Evolutionary conservation across 1,284 basidiomycete genomes (phyloP).

Genomic region (Irpex sp.): DNA sequence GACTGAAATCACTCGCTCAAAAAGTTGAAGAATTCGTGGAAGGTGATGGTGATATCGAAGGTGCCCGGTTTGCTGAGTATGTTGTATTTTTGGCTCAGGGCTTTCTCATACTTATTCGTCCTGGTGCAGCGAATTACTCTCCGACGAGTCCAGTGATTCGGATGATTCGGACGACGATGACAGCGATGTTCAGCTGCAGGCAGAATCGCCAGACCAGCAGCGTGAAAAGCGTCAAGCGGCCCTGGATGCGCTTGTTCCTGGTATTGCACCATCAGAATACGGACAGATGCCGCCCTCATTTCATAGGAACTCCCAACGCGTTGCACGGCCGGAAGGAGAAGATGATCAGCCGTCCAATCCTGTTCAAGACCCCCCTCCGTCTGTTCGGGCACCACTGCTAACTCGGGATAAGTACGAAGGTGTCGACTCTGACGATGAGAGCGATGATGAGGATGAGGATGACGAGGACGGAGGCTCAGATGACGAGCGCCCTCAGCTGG

Average conservation of each 20-base stretch:
- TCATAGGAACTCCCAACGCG: slow-evolving; percentile 63
- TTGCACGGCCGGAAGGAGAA: slow-evolving; percentile 32
- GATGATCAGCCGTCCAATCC: slow-evolving; percentile 5
- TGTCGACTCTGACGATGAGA: slow-evolving; percentile 82
- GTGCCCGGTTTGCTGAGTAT: slow-evolving; percentile 86
- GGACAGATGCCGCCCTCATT: slow-evolving; percentile 76
- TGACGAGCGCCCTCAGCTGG: slow-evolving; percentile 74
- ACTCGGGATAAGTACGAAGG: slow-evolving; percentile 81
- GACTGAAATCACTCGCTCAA: slow-evolving; percentile 71
- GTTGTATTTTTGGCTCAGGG: slow-evolving; percentile 22
- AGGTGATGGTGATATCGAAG: slow-evolving; percentile 82
- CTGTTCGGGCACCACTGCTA: slow-evolving; percentile 72
- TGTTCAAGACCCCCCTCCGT: slow-evolving; percentile 26
- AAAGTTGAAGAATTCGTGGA: slow-evolving; percentile 88
- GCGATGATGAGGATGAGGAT: slow-evolving; percentile 58
- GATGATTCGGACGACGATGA: slow-evolving; percentile 41
- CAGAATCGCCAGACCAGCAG: slow-evolving; percentile 16
- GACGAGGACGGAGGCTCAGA: slow-evolving; percentile 63
- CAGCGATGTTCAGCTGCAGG: slow-evolving; percentile 14
- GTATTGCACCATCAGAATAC: slow-evolving; percentile 68
- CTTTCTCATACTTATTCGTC: neutral
- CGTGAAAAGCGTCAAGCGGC: slow-evolving; percentile 47
- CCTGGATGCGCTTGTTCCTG: slow-evolving; percentile 71
- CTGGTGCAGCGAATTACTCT: slow-evolving; percentile 50
- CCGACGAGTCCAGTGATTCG: slow-evolving; percentile 43